Conservation (phyloP, 2,329 filamentous ascomycete genomes). For the Aspergillus intermedius region DNA sequence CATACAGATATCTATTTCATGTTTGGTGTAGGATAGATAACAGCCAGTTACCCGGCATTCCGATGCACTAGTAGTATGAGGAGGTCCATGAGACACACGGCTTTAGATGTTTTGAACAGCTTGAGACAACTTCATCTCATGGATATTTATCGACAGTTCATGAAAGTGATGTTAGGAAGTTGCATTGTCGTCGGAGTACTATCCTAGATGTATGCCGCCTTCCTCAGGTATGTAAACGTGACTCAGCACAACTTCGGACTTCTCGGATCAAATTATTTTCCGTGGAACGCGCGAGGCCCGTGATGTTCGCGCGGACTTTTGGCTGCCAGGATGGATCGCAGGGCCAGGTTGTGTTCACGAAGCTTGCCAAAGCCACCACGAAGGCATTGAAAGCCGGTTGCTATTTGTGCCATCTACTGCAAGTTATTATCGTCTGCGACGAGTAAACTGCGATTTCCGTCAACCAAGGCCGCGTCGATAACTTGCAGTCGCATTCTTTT, state of each 20-base stretch:
- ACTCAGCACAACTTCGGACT: neutral
- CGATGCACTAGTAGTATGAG: no score
- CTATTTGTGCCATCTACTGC: conserved; percentile 6
- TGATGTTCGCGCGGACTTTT: conserved; percentile 1
- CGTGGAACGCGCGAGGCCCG: neutral
- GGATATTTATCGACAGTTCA: no score
- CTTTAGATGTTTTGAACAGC: no score
- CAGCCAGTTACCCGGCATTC: no score
- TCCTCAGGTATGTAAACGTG: neutral
- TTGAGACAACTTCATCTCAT: no score
- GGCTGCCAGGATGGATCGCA: conserved; percentile 9
- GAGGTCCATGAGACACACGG: no score
- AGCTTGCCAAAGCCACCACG: conserved; percentile 10
- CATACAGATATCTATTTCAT: no score
- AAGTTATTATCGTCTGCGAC: conserved; percentile 5
- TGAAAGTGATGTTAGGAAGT: no score
- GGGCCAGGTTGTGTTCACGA: conserved; percentile 10
- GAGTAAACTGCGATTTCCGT: neutral
- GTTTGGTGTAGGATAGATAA: no score
- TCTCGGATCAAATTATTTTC: neutral
- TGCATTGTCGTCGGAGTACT: no score
- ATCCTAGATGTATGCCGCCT: neutral
- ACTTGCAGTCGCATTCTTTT: conserved; percentile 13
- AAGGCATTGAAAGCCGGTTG: conserved; percentile 11
- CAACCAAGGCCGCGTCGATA: conserved; percentile 5